phyloP scores from a whole-genome alignment of 352 stramenopile species.

The Saprolegnia diclina region DNA sequence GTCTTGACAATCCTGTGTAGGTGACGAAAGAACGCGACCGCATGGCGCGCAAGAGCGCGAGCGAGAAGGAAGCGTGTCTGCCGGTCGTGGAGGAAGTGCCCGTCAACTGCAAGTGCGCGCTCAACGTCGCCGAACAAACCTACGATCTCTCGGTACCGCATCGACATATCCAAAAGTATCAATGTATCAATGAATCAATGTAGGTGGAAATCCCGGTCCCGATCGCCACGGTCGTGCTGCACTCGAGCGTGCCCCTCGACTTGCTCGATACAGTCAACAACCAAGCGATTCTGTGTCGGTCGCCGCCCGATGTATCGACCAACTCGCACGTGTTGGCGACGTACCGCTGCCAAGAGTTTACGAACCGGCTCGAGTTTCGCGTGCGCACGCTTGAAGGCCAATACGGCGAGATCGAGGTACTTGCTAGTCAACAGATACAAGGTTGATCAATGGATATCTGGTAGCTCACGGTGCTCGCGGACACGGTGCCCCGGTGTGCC shows the following conservation, averaged over 20 bases:
- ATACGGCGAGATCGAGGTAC: slow-evolving; percentile 65
- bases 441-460: not conserved
- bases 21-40: slow-evolving; percentile 43
- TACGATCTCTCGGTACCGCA: slow-evolving; percentile 64
- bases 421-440: too few species aligned
- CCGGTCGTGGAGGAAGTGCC: slow-evolving; percentile 66
- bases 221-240: slow-evolving; percentile 70
- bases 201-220: slow-evolving; percentile 59
- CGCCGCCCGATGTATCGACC: slow-evolving; percentile 40
- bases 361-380: slow-evolving; percentile 70
- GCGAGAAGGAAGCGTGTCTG: slow-evolving; percentile 55
- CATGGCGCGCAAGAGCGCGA: slow-evolving; percentile 27
- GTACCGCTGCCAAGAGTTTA: slow-evolving; percentile 72
- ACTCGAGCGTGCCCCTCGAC: slow-evolving; percentile 68
- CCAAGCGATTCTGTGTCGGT: slow-evolving; percentile 69
- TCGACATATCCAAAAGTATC: not conserved
- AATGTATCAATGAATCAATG: not conserved
- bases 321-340: slow-evolving; percentile 71
- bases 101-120: slow-evolving; percentile 70
- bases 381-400: slow-evolving; percentile 82
- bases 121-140: slow-evolving; percentile 55
- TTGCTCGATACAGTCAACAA: slow-evolving; percentile 73
- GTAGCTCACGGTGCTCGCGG: slow-evolving; percentile 51
- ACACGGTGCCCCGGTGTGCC: slow-evolving; percentile 53
- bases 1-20: not conserved